Evolutionary conservation across 2,329 filamentous ascomycete genomes (phyloP).

Genomic region (Ascochyta fabae): DNA sequence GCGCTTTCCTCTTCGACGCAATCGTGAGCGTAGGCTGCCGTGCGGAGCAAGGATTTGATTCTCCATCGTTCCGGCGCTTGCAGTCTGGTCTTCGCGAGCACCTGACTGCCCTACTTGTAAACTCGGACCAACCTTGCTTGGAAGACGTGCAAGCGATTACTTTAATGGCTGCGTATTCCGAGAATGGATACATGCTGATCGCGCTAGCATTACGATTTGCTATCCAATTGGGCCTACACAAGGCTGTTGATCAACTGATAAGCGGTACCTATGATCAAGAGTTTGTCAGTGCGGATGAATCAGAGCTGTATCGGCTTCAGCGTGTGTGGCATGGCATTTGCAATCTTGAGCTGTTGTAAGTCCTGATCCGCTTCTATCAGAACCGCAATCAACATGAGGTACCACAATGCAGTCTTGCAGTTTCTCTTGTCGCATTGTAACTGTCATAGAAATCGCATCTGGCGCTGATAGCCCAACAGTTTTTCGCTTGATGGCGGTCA

Average conservation of each 20-base stretch:
- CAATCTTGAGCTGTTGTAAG: constrained; percentile 56
- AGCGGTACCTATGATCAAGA: constrained; percentile 26
- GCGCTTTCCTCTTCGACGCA: constrained; percentile 58
- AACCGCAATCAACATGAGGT: neutral
- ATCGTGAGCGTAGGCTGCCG: constrained; percentile 62
- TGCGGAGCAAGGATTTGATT: constrained; percentile 52
- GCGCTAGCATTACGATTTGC: constrained; percentile 61
- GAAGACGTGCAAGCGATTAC: constrained; percentile 62
- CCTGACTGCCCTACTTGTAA: constrained; percentile 56
- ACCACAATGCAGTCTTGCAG: neutral
- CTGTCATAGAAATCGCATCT: neutral
- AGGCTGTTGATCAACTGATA: constrained; percentile 50
- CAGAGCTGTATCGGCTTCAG: constrained; percentile 43
- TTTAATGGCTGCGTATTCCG: constrained; percentile 60
- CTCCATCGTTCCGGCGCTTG: constrained; percentile 45
- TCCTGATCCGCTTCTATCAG: neutral
- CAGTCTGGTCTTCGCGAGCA: constrained; percentile 46
- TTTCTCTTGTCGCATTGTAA: no score
- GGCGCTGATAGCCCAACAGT: constrained; percentile 29
- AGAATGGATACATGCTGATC: constrained; percentile 59
- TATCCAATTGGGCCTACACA: constrained; percentile 54
- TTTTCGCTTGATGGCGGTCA: constrained; percentile 56
- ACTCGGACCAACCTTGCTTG: constrained; percentile 49
- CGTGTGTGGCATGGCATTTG: constrained; percentile 62
- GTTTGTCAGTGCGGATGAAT: constrained; percentile 31